Evolutionary conservation across 208 protist genomes (phyloP).

Genomic region (Entamoeba nuttalli): DNA sequence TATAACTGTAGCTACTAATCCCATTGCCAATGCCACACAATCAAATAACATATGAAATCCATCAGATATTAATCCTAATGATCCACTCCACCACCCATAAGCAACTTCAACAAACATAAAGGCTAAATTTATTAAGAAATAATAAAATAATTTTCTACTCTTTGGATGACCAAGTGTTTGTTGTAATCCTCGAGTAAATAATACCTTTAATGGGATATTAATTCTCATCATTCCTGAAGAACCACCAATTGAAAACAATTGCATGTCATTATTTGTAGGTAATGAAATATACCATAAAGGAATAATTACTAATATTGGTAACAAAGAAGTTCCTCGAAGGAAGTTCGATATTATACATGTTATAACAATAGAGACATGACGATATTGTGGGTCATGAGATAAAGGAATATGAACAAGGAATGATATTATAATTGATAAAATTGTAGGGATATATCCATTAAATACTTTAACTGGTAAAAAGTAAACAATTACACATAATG

Average conservation of each 20-base stretch:
- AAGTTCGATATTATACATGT: background rate
- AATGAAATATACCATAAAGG: background rate
- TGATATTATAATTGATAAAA: background rate
- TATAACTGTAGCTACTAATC: background rate
- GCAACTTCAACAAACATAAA: conserved; percentile 22
- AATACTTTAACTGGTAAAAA: background rate
- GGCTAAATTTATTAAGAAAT: conserved; percentile 4
- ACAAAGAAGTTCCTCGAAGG: background rate
- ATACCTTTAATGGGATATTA: background rate
- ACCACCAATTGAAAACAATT: background rate
- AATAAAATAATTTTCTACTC: background rate
- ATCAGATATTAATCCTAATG: conserved; percentile 20
- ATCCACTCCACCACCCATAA: conserved; percentile 9
- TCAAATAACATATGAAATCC: conserved; percentile 28
- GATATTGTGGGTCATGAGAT: background rate
- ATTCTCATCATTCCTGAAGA: background rate
- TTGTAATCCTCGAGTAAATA: background rate
- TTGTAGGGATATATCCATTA: too few relatives aligned
- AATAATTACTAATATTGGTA: background rate
- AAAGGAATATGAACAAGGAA: background rate
- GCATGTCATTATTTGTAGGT: background rate
- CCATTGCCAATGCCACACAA: background rate
- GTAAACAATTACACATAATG: background rate
- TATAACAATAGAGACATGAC: background rate
- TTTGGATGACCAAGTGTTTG: background rate